Conservation (phyloP, 192 early-diverging fungal species). For the Gigaspora rosea region DNA sequence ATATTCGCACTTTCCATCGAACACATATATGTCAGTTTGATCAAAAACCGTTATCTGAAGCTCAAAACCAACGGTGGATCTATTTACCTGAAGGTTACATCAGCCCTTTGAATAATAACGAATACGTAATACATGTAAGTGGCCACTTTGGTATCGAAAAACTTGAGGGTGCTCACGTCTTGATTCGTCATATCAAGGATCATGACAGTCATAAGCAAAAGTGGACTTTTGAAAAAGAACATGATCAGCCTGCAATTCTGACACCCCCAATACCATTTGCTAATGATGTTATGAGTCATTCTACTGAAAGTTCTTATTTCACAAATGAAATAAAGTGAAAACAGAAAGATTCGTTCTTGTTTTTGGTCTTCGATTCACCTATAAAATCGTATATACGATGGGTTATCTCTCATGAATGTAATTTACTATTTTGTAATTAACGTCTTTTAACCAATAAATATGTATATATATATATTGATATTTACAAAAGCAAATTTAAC, state of each 20-base stretch:
- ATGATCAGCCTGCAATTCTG: background rate
- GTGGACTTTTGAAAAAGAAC: constrained; percentile 15
- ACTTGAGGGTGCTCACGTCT: background rate
- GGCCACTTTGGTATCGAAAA: constrained; percentile 1
- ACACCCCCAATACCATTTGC: background rate
- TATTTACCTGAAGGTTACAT: constrained; percentile 1
- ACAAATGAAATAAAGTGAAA: too few species aligned
- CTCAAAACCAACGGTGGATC: constrained; percentile 19
- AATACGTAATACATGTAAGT: background rate
- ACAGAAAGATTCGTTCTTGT: too few species aligned
- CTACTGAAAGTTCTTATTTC: too few species aligned
- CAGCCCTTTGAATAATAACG: background rate
- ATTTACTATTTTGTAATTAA: too few species aligned
- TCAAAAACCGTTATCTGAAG: background rate
- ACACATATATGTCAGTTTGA: constrained; percentile 14
- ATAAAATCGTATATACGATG: too few species aligned
- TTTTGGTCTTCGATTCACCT: too few species aligned
- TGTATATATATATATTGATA: too few species aligned
- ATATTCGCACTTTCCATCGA: constrained; percentile 26
- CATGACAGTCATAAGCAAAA: background rate
- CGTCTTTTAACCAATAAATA: too few species aligned
- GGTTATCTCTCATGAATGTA: too few species aligned
- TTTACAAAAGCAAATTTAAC: too few species aligned
- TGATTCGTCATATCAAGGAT: constrained; percentile 4
- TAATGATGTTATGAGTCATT: too few species aligned